Base-by-base conservation (phyloP, 495 filamentous ascomycete species). In the Hamigera avellanea region DNA sequence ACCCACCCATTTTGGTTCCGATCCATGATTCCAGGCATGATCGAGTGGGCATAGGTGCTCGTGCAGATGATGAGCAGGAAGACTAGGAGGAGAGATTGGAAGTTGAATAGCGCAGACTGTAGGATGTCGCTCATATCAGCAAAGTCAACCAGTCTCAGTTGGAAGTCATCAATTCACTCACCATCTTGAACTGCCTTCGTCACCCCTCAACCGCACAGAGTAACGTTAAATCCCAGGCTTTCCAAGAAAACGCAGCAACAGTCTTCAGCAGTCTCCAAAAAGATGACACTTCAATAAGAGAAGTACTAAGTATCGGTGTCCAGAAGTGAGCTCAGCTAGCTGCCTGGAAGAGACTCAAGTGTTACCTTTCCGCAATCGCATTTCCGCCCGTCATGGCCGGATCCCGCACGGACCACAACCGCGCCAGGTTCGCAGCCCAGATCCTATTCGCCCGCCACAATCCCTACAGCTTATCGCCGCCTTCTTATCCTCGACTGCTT, bases 41-140 rank as follows among this genome's bases (percentile, higher is more conserved):
- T 73, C 44, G 81, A 80, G 64, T 96, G 91, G 26, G 84, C 74
- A 67, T 96, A 94, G 32, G 91, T 73, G 60, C 81, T 86, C 21
- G 91, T 95, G 67, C 91, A 98, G 53, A 98, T 91, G 42, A 89
- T 74, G 48, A 98, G 83, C 30, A 96, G 78, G 49, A 98, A 79
- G 49, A 94, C 86, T 46, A 95, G 75, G 28, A 98, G 72, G 39
- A 95, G 78, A 35, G 83, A 86, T 53, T 93, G 83, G 70, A 98
- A 95, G 64, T 96, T 95, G 77, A 98, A 96, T 43, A 98, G 78
- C 19, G 93, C 91, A 43, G 89, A 80, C 91, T 95, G 45, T 42
- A 19, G n/a, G 39, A 33, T 27, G 40, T 43, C 29, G n/a, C n/a
- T n/a, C n/a, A n/a, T n/a, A n/a, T n/a, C n/a, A n/a, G n/a, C n/a